These are phyloP conservation scores for Suillus bovinus DNA, from an alignment of 768 basidiomycete genomes.

Conservation along the genomic window DNA sequence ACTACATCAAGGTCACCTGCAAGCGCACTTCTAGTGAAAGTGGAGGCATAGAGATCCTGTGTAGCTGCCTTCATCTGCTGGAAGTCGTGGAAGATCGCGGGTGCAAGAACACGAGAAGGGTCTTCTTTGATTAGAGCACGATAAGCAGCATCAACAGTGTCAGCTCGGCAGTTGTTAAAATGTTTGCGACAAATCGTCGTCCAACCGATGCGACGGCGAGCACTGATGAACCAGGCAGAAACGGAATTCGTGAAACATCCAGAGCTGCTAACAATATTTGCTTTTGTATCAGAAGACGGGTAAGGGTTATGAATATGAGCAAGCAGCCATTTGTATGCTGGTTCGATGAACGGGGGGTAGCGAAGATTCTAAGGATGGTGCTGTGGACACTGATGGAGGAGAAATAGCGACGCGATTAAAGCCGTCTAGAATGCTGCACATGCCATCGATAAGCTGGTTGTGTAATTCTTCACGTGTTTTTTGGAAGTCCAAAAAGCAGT, in stretches of 20 bases:
- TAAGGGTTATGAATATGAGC: constrained; percentile 54
- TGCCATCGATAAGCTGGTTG: rapidly evolving
- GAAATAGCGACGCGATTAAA: neutral
- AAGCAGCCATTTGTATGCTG: constrained; percentile 44
- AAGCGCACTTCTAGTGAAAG: constrained; percentile 28
- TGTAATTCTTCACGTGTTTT: neutral
- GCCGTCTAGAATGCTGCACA: neutral
- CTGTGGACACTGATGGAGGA: neutral
- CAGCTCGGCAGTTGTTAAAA: constrained; percentile 26
- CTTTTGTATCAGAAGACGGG: constrained; percentile 36
- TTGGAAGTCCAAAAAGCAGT: neutral
- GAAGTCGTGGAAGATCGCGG: constrained; percentile 25
- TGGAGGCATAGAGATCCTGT: constrained; percentile 30
- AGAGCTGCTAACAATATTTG: constrained; percentile 27
- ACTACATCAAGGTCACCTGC: constrained; percentile 29
- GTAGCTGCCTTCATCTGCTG: constrained; percentile 28
- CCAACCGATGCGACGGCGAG: constrained; percentile 56
- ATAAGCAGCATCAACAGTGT: constrained; percentile 29
- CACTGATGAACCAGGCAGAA: constrained; percentile 49
- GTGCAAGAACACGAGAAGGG: constrained; percentile 8
- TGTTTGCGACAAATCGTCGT: constrained; percentile 36
- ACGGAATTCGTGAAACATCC: constrained; percentile 31
- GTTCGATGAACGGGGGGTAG: constrained; percentile 4
- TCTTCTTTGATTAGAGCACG: constrained; percentile 25
- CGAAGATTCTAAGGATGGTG: neutral